A percentile compares a stretch with the other conserved stretches of the same genome.
Conservation (phyloP, 1,284 basidiomycete genomes). For the Microbotryum violaceum region DNA sequence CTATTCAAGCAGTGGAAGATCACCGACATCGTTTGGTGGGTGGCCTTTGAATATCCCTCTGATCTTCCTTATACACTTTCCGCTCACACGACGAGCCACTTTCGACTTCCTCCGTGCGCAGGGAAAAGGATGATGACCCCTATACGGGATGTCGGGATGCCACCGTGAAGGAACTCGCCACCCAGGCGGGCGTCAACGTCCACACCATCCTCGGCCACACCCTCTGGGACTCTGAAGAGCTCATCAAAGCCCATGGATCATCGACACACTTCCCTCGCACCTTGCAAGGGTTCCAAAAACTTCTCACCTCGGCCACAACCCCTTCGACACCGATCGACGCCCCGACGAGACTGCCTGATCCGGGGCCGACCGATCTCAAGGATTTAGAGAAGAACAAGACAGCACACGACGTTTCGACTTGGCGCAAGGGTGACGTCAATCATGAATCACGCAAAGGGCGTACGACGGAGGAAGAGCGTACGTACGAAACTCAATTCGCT, state of each 20-base stretch:
- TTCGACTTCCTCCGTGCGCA: not conserved
- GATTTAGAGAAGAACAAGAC: not conserved
- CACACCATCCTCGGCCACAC: conserved; percentile 43
- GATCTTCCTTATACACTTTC: too few species aligned
- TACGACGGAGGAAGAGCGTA: conserved; percentile 4
- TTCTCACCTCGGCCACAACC: conserved; percentile 47
- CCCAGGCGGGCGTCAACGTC: conserved; percentile 39
- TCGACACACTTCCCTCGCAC: conserved; percentile 50
- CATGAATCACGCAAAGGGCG: conserved; percentile 35
- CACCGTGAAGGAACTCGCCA: conserved; percentile 36
- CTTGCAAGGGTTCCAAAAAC: conserved; percentile 61
- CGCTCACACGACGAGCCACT: too few species aligned
- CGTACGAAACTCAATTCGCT: conserved; percentile 38
- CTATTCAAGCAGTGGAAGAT: conserved; percentile 47
- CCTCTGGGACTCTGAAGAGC: conserved; percentile 41
- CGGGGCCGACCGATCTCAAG: conserved; percentile 3
- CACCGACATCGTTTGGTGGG: conserved; percentile 47
- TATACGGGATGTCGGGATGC: conserved; percentile 37
- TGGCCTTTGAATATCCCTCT: conserved; percentile 12
- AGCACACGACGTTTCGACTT: conserved; percentile 6
- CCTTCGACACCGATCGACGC: conserved; percentile 27
- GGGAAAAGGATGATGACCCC: conserved; percentile 33
- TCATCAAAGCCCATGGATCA: conserved; percentile 30
- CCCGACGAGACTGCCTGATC: conserved; percentile 35
- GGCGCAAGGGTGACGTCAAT: conserved; percentile 37